Conservation (phyloP, 1,139 yeast species). For the Candida gigantensis region DNA sequence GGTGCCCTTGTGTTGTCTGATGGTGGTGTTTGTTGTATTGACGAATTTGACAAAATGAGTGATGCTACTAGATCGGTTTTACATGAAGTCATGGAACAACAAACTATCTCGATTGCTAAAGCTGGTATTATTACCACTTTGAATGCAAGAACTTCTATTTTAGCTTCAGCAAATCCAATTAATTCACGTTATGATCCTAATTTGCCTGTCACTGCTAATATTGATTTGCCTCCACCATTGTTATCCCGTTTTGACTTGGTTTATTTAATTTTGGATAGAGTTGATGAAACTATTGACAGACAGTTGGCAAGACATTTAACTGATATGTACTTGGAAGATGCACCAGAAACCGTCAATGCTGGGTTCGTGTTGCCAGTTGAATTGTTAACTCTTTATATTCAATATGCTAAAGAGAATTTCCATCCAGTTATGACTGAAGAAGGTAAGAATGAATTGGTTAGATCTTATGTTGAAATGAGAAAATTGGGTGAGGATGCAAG, state of each 20-base stretch:
- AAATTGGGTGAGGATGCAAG: conserved; percentile 90
- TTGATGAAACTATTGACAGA: conserved; percentile 82
- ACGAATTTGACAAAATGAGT: conserved; percentile 97
- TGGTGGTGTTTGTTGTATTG: conserved; percentile 98
- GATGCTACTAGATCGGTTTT: conserved; percentile 92
- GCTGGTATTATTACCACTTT: conserved; percentile 97
- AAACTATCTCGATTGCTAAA: conserved; percentile 94
- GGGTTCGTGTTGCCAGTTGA: conserved; percentile 80
- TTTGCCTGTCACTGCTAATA: conserved; percentile 90
- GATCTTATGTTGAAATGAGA: conserved; percentile 90
- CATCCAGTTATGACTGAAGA: conserved; percentile 76
- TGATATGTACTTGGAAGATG: conserved; percentile 86
- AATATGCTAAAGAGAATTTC: conserved; percentile 82
- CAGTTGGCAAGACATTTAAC: conserved; percentile 89
- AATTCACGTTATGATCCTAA: conserved; percentile 93
- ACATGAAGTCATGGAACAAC: conserved; percentile 99
- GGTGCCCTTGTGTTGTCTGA: conserved; percentile 97
- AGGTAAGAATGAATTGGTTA: conserved; percentile 86
- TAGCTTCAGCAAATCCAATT: conserved; percentile 98
- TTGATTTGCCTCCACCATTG: conserved; percentile 94
- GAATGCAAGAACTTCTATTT: conserved; percentile 92
- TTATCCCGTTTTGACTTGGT: conserved; percentile 94
- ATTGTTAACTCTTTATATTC: conserved; percentile 82
- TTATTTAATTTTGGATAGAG: conserved; percentile 86
- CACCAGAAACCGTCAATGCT: conserved; percentile 69